Percentiles rank a stretch among this genome's conserved stretches.
Conservation (phyloP, 345 rosid genomes). For the Acer campestre region DNA sequence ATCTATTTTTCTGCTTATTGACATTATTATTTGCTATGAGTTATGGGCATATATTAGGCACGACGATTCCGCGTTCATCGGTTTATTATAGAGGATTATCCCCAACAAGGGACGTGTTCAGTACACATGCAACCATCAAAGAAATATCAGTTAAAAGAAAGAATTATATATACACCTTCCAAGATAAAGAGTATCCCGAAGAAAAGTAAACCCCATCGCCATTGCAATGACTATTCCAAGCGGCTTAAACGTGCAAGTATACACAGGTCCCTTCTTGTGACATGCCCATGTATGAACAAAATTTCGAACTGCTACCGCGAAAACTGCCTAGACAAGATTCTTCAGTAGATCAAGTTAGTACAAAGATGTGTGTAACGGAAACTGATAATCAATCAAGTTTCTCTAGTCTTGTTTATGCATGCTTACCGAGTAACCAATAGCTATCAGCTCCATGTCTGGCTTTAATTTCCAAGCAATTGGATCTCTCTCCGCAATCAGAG, state of each 20-base stretch:
- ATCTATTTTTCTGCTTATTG: no score
- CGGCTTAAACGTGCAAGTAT: slow-evolving; percentile 33
- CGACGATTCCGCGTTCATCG: no score
- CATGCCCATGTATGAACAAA: slow-evolving; percentile 37
- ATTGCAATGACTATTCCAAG: slow-evolving; percentile 35
- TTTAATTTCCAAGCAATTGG: slow-evolving; percentile 30
- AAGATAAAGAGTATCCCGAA: slow-evolving; percentile 34
- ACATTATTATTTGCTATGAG: no score
- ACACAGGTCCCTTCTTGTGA: slow-evolving; percentile 29
- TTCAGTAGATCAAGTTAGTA: no score
- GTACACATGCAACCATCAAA: no score
- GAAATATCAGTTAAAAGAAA: no score
- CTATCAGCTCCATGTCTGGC: slow-evolving; percentile 23
- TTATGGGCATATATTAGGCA: no score
- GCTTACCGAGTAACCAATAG: slow-evolving; percentile 31
- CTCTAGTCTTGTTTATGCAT: no score
- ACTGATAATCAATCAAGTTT: no score
- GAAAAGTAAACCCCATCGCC: slow-evolving; percentile 23
- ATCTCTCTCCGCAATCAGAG: slow-evolving; percentile 23
- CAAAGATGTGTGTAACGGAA: neutral
- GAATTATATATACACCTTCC: slow-evolving; percentile 30
- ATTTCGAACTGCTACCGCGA: slow-evolving; percentile 29
- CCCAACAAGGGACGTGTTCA: no score
- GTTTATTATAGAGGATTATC: no score
- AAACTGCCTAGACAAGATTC: slow-evolving; percentile 30